These are phyloP conservation scores for Aureoboletus auriporus DNA, from an alignment of 768 basidiomycete species.

Conservation along the genomic window DNA sequence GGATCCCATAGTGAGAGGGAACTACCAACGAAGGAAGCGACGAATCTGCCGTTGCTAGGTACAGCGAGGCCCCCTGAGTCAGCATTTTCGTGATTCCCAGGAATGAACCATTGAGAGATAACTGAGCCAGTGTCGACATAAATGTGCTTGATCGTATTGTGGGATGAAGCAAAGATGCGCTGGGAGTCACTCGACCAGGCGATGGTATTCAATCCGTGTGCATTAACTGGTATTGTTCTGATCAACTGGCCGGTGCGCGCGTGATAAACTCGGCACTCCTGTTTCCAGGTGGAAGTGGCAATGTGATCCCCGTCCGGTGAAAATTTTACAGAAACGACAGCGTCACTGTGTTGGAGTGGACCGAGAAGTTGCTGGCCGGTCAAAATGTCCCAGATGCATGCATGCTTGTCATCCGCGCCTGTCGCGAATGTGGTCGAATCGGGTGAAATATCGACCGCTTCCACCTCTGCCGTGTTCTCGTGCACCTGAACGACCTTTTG, in stretches of 20 bases:
- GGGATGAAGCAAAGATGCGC: background rate
- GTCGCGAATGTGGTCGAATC: slow-evolving; percentile 7
- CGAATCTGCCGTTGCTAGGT: background rate
- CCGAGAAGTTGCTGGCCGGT: slow-evolving; percentile 4
- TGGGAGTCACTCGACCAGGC: background rate
- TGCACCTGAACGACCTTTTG: background rate
- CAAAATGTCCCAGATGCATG: slow-evolving; percentile 1
- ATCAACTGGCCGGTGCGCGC: background rate
- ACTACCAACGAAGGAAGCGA: background rate
- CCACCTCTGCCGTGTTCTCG: background rate
- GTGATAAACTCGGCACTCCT: background rate
- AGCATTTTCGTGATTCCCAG: background rate
- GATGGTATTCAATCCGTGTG: background rate
- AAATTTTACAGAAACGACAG: background rate
- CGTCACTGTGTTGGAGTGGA: slow-evolving; percentile 4
- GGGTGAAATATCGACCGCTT: background rate
- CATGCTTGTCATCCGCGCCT: background rate
- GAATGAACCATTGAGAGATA: background rate
- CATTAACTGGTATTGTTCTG: background rate
- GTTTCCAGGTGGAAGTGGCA: background rate
- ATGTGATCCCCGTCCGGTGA: slow-evolving; percentile 1
- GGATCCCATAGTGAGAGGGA: slow-evolving; percentile 8
- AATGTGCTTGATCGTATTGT: background rate
- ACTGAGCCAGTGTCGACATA: background rate
- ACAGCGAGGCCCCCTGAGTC: background rate